These are phyloP conservation scores for Moesziomyces sp. DNA, from an alignment of 1,284 basidiomycete species.

Conservation along the genomic window DNA sequence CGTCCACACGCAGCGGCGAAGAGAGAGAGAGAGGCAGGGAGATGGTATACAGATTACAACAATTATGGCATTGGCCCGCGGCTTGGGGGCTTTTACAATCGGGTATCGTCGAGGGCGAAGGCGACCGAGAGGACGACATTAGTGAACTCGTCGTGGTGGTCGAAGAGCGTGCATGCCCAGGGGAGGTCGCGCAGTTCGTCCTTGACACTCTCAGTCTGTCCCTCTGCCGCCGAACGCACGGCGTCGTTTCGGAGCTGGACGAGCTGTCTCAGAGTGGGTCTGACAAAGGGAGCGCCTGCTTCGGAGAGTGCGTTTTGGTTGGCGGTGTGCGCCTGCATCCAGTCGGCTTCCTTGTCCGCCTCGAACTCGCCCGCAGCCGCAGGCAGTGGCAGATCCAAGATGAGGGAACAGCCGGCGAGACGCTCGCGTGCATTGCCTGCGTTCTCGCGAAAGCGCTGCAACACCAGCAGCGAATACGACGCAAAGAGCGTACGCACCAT, in stretches of 20 bases:
- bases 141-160: slow-evolving; percentile 57
- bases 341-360: slow-evolving; percentile 51
- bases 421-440: slow-evolving; percentile 31
- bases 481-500: slow-evolving; percentile 59
- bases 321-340: slow-evolving; percentile 32
- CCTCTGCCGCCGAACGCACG: background rate
- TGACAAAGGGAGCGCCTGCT: slow-evolving; percentile 20
- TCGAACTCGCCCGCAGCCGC: slow-evolving; percentile 57
- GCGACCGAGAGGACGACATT: slow-evolving; percentile 56
- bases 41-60: too few species aligned
- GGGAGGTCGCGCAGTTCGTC: slow-evolving; percentile 32
- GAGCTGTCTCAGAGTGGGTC: slow-evolving; percentile 46
- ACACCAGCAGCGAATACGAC: slow-evolving; percentile 54
- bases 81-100: background rate
- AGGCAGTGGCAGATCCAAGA: slow-evolving; percentile 55
- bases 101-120: slow-evolving; percentile 54
- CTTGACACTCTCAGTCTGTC: slow-evolving; percentile 5
- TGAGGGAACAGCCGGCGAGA: slow-evolving; percentile 47
- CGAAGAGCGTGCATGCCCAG: slow-evolving; percentile 37
- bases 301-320: slow-evolving; percentile 22
- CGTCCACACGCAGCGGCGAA: too few species aligned
- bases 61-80: too few species aligned
- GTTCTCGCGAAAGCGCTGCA: slow-evolving; percentile 58
- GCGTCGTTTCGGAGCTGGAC: slow-evolving; percentile 36
- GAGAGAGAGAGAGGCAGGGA: too few species aligned